A percentile compares a stretch with the other conserved stretches of the same genome.
phyloP scores from a whole-genome alignment of 2,329 filamentous ascomycete genomes.

The Xylaria sp. region DNA sequence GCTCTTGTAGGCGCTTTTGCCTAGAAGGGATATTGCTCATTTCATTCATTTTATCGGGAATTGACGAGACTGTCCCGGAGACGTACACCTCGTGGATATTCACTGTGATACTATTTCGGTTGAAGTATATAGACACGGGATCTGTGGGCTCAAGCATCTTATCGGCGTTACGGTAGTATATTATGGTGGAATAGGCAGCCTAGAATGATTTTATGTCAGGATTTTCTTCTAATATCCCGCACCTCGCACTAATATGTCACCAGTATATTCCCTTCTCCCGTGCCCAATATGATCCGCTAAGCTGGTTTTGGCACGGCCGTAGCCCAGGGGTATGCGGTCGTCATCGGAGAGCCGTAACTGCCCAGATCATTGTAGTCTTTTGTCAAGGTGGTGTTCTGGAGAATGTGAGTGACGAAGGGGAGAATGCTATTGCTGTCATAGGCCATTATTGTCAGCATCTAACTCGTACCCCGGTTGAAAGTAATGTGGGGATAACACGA shows the following conservation, averaged over 20 bases:
- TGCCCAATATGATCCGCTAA: constrained; percentile 9
- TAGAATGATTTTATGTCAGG: constrained; percentile 27
- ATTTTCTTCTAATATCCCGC: constrained; percentile 20
- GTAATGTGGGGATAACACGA: neutral
- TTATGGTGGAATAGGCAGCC: constrained; percentile 2
- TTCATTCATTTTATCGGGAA: constrained; percentile 2
- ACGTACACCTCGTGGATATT: constrained; percentile 9
- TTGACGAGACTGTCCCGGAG: neutral
- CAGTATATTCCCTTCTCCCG: neutral
- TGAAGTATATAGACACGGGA: constrained; percentile 28
- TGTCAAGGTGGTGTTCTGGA: constrained; percentile 57
- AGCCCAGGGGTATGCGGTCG: constrained; percentile 59
- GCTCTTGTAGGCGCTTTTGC: constrained; percentile 78
- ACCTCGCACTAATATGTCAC: neutral
- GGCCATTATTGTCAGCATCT: constrained; percentile 21
- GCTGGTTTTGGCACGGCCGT: constrained; percentile 50
- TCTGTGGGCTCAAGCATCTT: constrained; percentile 29
- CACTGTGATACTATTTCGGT: constrained; percentile 24
- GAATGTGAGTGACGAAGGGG: constrained; percentile 59
- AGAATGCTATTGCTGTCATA: constrained; percentile 54
- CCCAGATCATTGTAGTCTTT: constrained; percentile 58
- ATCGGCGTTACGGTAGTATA: constrained; percentile 31
- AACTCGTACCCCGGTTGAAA: neutral
- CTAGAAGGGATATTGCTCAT: constrained; percentile 47
- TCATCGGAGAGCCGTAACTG: constrained; percentile 56